These are phyloP conservation scores for Alternaria atra DNA, from an alignment of 2,329 filamentous ascomycete genomes.

Conservation along the genomic window DNA sequence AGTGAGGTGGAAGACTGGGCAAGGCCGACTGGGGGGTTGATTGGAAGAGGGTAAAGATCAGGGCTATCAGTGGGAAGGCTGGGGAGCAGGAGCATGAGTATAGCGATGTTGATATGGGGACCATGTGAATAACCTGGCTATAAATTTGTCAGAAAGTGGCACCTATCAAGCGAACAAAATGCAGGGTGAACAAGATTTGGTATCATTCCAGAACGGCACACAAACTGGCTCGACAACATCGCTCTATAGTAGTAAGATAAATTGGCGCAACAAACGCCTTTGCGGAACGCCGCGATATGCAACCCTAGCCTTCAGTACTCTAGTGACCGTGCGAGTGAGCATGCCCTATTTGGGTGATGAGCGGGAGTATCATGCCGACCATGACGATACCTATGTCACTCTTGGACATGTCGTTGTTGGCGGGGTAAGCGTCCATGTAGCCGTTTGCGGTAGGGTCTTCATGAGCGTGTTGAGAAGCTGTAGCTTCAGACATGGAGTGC, in stretches of 20 bases:
- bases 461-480: conserved; percentile 40
- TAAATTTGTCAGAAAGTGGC: too few relatives aligned
- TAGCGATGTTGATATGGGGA: background rate
- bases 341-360: conserved; percentile 81
- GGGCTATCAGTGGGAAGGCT: background rate
- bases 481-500: conserved; percentile 93
- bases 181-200: conserved; percentile 4
- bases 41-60: background rate
- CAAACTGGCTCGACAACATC: background rate
- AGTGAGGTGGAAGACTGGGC: background rate
- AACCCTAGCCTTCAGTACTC: background rate
- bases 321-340: conserved; percentile 60
- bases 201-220: conserved; percentile 17
- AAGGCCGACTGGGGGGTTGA: background rate
- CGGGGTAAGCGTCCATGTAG: conserved; percentile 63
- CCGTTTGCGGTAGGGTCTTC: conserved; percentile 54
- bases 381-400: conserved; percentile 70
- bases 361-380: conserved; percentile 78
- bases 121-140: background rate
- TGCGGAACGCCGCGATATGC: conserved; percentile 23
- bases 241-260: background rate
- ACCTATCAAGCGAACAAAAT: background rate
- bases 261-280: background rate
- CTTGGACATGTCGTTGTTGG: conserved; percentile 60
- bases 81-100: background rate